These are phyloP conservation scores for Zea luxurians DNA, from an alignment of 176 grass and related monocot species.

Conservation along the genomic window DNA sequence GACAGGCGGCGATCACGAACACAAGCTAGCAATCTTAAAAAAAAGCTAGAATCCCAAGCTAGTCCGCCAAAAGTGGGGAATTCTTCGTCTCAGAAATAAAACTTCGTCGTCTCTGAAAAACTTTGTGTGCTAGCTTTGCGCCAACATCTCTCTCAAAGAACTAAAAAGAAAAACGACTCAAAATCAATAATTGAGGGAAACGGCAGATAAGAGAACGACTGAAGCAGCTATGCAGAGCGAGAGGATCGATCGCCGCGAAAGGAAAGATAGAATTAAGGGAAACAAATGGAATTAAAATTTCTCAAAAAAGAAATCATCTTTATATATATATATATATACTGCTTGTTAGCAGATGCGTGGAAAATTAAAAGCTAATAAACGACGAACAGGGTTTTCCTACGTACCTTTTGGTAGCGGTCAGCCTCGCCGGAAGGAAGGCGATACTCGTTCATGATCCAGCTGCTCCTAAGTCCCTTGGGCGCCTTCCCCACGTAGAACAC, in stretches of 20 bases:
- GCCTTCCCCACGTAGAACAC: slow-evolving; percentile 98
- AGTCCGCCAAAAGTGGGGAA: slow-evolving; percentile 4
- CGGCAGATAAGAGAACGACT: not conserved
- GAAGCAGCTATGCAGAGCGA: not conserved
- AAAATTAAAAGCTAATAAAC: not conserved
- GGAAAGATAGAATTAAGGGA: too few relatives aligned
- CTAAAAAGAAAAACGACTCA: not conserved
- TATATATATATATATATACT: not conserved
- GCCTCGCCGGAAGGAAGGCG: slow-evolving; percentile 68
- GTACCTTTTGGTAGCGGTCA: slow-evolving; percentile 77
- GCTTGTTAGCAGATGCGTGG: not conserved
- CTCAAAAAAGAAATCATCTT: not conserved
- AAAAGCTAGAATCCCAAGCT: not conserved
- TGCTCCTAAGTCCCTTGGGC: slow-evolving; percentile 78
- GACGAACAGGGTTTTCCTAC: not conserved
- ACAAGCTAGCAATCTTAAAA: slow-evolving; percentile 6
- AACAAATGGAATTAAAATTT: not conserved
- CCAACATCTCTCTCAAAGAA: not conserved
- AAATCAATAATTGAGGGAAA: not conserved
- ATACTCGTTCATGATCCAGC: slow-evolving; percentile 99
- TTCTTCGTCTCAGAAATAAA: too few relatives aligned
- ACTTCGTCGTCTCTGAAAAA: not conserved
- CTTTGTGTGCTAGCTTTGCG: not conserved
- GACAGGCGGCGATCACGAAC: not conserved
- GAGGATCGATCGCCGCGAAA: too few relatives aligned